These are phyloP conservation scores for Mesembryanthemum crystallinum DNA, from an alignment of 148 eudicot genomes.

Conservation along the genomic window DNA sequence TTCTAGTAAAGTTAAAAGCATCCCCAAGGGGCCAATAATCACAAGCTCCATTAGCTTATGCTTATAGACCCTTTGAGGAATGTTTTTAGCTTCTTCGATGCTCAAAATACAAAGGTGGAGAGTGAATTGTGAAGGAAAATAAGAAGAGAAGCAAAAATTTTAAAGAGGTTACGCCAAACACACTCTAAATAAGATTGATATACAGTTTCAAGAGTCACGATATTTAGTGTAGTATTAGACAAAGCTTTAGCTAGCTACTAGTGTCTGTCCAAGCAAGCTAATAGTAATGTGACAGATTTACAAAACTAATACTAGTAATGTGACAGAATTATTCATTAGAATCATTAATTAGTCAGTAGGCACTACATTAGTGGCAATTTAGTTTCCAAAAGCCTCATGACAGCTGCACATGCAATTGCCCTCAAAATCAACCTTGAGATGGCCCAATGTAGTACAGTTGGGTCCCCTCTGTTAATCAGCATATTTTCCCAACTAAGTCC, in stretches of 20 bases:
- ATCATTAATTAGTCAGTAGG: not conserved
- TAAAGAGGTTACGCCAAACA: too few relatives aligned
- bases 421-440: conserved; percentile 22
- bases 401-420: conserved; percentile 22
- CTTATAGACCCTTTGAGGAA: too few relatives aligned
- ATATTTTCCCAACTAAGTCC: not conserved
- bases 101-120: too few relatives aligned
- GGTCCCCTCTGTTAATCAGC: not conserved
- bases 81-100: too few relatives aligned
- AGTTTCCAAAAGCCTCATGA: conserved; percentile 1
- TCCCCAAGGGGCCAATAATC: too few relatives aligned
- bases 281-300: conserved; percentile 3
- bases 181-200: too few relatives aligned
- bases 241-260: not conserved
- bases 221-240: not conserved
- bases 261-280: not conserved
- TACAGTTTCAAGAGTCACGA: too few relatives aligned
- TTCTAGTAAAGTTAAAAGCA: not conserved
- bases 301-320: not conserved
- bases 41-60: too few relatives aligned
- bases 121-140: too few relatives aligned
- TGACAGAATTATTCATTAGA: not conserved
- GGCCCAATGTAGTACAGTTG: conserved; percentile 11
- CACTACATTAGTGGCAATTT: not conserved
- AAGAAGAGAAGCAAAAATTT: too few relatives aligned